Conservation (phyloP, 371 early-diverging fungal genomes). For the Mucor circinelloides region DNA sequence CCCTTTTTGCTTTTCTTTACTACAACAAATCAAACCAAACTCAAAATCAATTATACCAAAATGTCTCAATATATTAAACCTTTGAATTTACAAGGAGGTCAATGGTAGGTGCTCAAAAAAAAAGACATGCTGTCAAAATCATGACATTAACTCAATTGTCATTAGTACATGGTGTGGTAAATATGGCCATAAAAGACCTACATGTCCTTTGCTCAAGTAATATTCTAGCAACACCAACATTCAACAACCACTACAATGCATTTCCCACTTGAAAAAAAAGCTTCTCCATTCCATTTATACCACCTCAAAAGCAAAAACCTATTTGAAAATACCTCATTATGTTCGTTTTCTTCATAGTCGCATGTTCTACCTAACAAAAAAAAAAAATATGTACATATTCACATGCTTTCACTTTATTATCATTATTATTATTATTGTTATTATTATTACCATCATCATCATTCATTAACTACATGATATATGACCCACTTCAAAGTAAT, state of each 20-base stretch:
- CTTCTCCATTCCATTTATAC: background rate
- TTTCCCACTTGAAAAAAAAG: background rate
- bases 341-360: background rate
- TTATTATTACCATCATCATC: background rate
- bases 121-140: background rate
- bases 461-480: background rate
- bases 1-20: background rate
- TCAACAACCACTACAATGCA: background rate
- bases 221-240: background rate
- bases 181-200: conserved; percentile 42
- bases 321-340: background rate
- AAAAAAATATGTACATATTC: background rate
- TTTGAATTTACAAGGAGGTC: conserved; percentile 48
- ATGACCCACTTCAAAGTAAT: background rate
- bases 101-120: conserved; percentile 38
- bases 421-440: too few species aligned
- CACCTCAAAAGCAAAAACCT: background rate
- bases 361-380: background rate
- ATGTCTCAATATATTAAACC: conserved; percentile 33
- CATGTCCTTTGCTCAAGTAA: conserved; percentile 45
- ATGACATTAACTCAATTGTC: background rate
- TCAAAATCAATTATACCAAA: background rate
- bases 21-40: background rate
- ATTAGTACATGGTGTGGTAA: conserved; percentile 51
- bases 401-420: too few species aligned